Evolutionary conservation across 2,329 filamentous ascomycete species (phyloP), one percentile per base, ranked within the genome.

Genomic region (Cladophialophora carrionii): DNA sequence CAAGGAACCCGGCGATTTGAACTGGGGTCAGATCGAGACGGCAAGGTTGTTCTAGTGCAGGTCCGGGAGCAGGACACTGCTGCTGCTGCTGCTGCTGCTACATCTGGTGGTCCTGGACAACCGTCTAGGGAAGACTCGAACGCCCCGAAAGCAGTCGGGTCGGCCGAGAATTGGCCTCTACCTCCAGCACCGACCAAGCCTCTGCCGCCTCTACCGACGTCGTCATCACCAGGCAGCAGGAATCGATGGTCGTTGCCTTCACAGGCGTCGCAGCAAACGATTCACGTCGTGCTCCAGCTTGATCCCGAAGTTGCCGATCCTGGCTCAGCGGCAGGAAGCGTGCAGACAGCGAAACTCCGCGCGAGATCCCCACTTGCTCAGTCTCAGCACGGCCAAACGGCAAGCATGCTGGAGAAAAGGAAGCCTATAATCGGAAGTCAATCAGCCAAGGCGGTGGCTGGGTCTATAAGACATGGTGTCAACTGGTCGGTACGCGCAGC

Each of bases 1-100:
- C 87, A 65, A 87, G 68, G 84, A 91, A 26, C 85, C 96, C 71
- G 92, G 92, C 0, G 87, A 96, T 55, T 89, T 89, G 43, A 96
- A 90, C 72, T 96, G 91, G 46, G 63, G 22, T 48, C 62, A 17
- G 61, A 60, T 37, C 62, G 43, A 4, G 63, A 66, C 17, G 66
- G 66, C 55, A 68, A 66, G 53, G 62, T 66, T 22, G 58, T 66
- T 31, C 66, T 63, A 4, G 63, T 68, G 57, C 67, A 66, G 52
- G 61, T 68, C 17, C 62, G 59, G 32, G 64, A 59, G 17, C 62
- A 29, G 22, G 48, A 51, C 10, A 9, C 24, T 22, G 20, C 22
- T 24, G 12, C 48, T 20, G 3, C 26, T 29, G 3, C 26, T 24
- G 20, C 22, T 20, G n/a, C 20, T 22, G 24, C 48, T 20, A 24